Evolutionary conservation across 1,284 basidiomycete genomes (phyloP).

Genomic region (Waitea zeae): DNA sequence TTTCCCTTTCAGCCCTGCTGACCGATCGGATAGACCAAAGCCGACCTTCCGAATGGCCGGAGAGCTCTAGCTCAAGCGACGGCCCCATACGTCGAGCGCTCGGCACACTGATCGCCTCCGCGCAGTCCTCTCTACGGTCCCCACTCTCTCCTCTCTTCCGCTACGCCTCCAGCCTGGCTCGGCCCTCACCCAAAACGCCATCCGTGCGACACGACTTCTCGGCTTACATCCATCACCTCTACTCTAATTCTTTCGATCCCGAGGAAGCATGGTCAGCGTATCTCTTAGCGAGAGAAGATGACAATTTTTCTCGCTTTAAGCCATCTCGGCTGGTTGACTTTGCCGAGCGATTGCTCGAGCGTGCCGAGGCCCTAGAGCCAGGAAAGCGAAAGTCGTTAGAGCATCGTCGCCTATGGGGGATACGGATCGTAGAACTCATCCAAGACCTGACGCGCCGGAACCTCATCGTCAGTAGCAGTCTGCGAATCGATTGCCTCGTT

Average conservation of each 20-base stretch:
- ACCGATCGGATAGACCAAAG: too few relatives aligned
- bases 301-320: conserved; percentile 8
- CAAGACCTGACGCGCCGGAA: conserved; percentile 5
- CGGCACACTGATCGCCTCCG: not conserved
- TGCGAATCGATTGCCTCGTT: conserved; percentile 9
- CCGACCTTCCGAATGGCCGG: too few relatives aligned
- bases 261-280: conserved; percentile 21
- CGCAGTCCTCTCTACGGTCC: not conserved
- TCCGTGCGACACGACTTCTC: not conserved
- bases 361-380: conserved; percentile 14
- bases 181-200: not conserved
- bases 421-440: conserved; percentile 17
- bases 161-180: not conserved
- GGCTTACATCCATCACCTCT: not conserved
- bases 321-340: conserved; percentile 15
- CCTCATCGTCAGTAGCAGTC: not conserved
- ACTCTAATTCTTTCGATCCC: conserved; percentile 13
- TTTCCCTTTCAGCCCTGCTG: too few relatives aligned
- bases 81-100: too few relatives aligned
- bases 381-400: conserved; percentile 10
- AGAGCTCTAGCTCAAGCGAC: too few relatives aligned
- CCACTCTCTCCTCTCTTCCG: not conserved
- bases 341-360: conserved; percentile 13
- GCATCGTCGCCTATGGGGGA: conserved; percentile 18
- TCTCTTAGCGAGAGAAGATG: conserved; percentile 12